A percentile compares a stretch with the other conserved stretches of the same genome.
phyloP scores from a whole-genome alignment of 169 alveolate species.

The Blepharisma undulans region DNA sequence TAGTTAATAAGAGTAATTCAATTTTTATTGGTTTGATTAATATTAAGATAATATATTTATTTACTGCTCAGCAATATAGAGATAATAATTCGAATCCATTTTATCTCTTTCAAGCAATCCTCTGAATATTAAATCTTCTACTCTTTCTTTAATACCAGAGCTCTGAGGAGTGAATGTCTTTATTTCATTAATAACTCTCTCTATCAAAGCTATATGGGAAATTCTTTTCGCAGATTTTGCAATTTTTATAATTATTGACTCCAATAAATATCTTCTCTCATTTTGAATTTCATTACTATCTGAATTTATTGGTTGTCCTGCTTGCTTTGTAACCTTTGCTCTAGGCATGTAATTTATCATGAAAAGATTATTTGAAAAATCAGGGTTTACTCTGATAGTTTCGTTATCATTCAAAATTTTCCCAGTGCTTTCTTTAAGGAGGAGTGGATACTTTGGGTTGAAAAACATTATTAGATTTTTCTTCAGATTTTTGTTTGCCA shows the following conservation, averaged over 20 bases:
- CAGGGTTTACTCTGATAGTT: neutral
- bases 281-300: neutral
- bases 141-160: neutral
- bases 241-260: neutral
- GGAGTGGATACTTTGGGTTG: neutral
- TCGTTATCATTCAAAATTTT: neutral
- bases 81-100: neutral
- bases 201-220: neutral
- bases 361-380: neutral
- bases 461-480: neutral
- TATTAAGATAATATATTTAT: too few species aligned
- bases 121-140: neutral
- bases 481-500: neutral
- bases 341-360: neutral
- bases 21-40: too few species aligned
- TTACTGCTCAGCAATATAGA: neutral
- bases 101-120: neutral
- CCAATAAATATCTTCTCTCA: neutral
- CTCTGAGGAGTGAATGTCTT: neutral
- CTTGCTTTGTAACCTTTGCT: neutral
- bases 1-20: too few species aligned
- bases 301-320: neutral
- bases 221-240: neutral
- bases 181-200: neutral
- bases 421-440: neutral